Percentiles rank a stretch among this genome's conserved stretches.
Evolutionary conservation across 2,329 filamentous ascomycete species (phyloP).

Genomic region (Aspergillus oerlinghausenensis): DNA sequence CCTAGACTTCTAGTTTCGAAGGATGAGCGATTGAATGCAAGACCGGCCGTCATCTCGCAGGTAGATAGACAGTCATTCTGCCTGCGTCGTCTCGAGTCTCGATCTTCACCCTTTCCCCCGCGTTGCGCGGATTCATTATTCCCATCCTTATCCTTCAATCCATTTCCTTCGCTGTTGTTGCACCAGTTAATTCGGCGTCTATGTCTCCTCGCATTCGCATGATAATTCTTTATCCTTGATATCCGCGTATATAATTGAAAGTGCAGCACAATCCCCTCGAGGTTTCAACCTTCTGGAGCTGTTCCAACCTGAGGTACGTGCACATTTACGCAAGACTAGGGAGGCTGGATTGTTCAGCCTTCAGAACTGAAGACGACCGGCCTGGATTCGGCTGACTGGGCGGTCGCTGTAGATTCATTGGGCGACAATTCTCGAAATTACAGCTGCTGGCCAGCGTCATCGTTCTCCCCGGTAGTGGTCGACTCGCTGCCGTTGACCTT

Average conservation of each 20-base stretch:
- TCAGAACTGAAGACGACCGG: background rate
- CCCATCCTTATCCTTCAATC: background rate
- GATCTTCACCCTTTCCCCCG: background rate
- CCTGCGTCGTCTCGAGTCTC: background rate
- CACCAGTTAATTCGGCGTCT: background rate
- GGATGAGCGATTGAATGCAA: background rate
- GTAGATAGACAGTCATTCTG: background rate
- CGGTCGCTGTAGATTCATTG: background rate
- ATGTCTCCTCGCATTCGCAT: background rate
- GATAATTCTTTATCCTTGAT: background rate
- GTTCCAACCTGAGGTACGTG: background rate
- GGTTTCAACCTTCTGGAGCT: background rate
- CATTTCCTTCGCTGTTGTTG: background rate
- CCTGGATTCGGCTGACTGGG: background rate
- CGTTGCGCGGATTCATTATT: background rate
- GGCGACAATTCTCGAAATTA: background rate
- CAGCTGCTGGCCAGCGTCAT: constrained; percentile 5
- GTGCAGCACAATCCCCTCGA: background rate
- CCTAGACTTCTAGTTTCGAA: background rate
- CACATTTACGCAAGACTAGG: background rate
- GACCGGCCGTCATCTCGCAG: background rate
- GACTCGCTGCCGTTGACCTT: background rate
- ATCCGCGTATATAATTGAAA: background rate
- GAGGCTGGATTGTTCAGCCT: background rate
- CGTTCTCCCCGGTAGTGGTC: background rate